A percentile compares a stretch with the other conserved stretches of the same genome.
Conservation (phyloP, 306 rosid genomes). For the Lithocarpus polystachyus region DNA sequence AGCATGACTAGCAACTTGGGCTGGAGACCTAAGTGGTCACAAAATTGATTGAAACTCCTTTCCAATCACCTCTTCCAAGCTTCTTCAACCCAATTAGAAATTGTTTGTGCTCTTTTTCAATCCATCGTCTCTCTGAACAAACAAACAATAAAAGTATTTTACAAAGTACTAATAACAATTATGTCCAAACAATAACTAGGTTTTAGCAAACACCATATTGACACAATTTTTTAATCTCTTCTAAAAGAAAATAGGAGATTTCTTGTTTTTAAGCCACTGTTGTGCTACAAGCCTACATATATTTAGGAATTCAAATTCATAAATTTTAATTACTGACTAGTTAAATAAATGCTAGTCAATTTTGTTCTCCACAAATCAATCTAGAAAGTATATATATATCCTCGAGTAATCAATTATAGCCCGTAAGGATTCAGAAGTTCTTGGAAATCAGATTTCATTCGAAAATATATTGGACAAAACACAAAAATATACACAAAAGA, state of each 20-base stretch:
- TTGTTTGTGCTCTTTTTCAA: conserved; percentile 41
- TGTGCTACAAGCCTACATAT: too few relatives aligned
- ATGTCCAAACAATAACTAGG: background rate
- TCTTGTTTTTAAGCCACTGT: too few relatives aligned
- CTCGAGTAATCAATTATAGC: too few relatives aligned
- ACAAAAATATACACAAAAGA: too few relatives aligned
- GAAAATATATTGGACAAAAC: too few relatives aligned
- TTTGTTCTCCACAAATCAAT: too few relatives aligned
- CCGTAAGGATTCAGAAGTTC: too few relatives aligned
- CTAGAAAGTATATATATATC: too few relatives aligned
- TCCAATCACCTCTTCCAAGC: conserved; percentile 70
- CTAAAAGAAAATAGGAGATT: too few relatives aligned
- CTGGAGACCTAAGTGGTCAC: conserved; percentile 49
- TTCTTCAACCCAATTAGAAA: conserved; percentile 48
- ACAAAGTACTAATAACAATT: too few relatives aligned
- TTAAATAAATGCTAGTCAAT: background rate
- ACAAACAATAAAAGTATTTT: background rate
- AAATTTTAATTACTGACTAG: too few relatives aligned
- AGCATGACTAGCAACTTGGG: conserved; percentile 73
- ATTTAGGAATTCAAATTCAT: background rate
- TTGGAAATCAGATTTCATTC: too few relatives aligned
- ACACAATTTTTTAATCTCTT: background rate
- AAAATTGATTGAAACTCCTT: conserved; percentile 45
- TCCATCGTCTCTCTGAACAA: conserved; percentile 48
- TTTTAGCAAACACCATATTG: background rate